Base-by-base conservation (phyloP, 1,139 yeast genomes). In the Hyphopichia buzzinii region DNA sequence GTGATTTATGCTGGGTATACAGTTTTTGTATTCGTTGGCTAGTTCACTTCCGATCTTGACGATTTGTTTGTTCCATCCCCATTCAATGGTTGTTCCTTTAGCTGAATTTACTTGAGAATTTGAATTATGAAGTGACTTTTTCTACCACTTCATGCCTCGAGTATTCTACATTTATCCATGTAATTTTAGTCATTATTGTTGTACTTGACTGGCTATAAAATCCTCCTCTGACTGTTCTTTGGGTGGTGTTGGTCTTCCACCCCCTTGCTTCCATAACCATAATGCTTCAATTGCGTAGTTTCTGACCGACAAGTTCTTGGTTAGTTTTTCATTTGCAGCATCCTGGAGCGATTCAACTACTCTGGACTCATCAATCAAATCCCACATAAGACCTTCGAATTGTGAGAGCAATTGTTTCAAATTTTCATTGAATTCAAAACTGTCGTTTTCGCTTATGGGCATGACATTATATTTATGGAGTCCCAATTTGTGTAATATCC, bases 231-330 rank as follows among this genome's bases (percentile, higher is more conserved):
- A 23, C 15, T 7, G 3, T 13, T 29, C 7, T 11, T 24, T 30
- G 4, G 21, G 11, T 7, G 33, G 23, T n/a, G n/a, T n/a, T 6
- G 61, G 56, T 35, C 56, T 64, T 2, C 89, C 89, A 4, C 86
- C 86, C n/a, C 86, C 89, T 51, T 81, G 77, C 49, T 74, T 81
- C 92, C 95, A 88, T 36, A 90, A 67, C 97, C 97, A 92, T 30
- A 92, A 70, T 0, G 97, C 97, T 47, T 92, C 98, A 16, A 86
- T 74, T 1, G 97, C 96, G 53, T 89, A 86, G 46, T 79, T 85
- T 44, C 89, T 69, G 3, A 90, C 90, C 21, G 92, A 85, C 30
- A 90, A 44, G 54, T 86, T 86, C 19, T 64, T 67, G 1, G 92
- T 82, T 34, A 63, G 66, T 10, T 59, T 57, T 39, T 87, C 96